Base-by-base conservation (phyloP, 2,329 filamentous ascomycete species). In the Alternaria arborescens region DNA sequence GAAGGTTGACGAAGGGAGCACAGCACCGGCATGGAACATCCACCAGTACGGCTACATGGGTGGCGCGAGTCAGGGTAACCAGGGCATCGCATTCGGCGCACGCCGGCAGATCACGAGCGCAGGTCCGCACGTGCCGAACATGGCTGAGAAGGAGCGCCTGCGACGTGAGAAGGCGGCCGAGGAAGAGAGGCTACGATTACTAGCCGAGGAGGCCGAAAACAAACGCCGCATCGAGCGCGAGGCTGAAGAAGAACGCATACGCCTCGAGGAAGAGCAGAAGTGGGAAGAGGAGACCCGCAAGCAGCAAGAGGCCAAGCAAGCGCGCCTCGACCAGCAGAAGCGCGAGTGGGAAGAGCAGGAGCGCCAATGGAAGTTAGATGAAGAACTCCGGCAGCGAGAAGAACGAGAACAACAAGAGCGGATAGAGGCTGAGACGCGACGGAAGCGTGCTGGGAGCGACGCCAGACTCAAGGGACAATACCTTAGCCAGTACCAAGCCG, bases 41-140 rank as follows among this genome's bases (percentile, higher is more conserved):
- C 91, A 94, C 58, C 95, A 99, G 77, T 99, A 99, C 76, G 78
- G 95, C 8, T 99, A 97, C 79, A 95, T 98, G 91, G 95, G 95
- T 59, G 95, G 95, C 50, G 95, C 95, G 26, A 97, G 92, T 73
- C 95, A 99, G 78, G 94, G 93, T 3, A 98, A 97, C 71, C 88
- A 97, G 63, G 95, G 95, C 18, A 93, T 99, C 69, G 88, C 92
- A 11, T 98, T 98, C 79, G 95, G 95, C 57, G 92, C 90, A 18
- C 88, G 94, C 70, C 88, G 95, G 61, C 95, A 99, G 80, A 98
- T 99, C 75, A 98, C 94, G 8, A 93, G 86, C 70, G 87, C 92
- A 14, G 85, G 88, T 32, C 95, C 95, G 5, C 79, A 86, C 46
- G 92, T 98, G 10, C 93, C 94, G 1, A 94, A 84, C 74, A 71